Evolutionary conservation across 768 basidiomycete species (phyloP), one percentile per base, ranked within the genome.

Genomic region (Grammothele lineata): DNA sequence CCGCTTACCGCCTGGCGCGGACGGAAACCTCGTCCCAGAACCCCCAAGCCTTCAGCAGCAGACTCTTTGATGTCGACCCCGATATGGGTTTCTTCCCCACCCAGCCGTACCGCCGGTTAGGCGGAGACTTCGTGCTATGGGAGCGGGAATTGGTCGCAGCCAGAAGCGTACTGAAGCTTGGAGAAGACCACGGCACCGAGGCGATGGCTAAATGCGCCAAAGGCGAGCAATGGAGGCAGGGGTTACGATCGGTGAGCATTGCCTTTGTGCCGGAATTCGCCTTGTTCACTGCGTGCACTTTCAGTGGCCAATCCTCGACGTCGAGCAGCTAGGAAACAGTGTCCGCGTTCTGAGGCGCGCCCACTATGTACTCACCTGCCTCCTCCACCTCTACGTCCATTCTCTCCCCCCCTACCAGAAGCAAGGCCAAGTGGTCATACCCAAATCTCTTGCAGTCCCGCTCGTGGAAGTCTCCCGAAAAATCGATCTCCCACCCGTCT

Each of bases 381-480:
- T 97, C 37, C 73, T 88, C 37, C 88, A 92, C 68, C 90, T 91
- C 63, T 99, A 92, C 67, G 82, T 84, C 21, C 94, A 97, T 66
- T 89, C 89, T 1, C 74, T 78, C 32, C 83, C 83, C 7, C 65
- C 67, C 4, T 56, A 67, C 15, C 58, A 68, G 26, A 49, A 61
- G 38, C 62, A 66, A 40, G 45, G 55, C 5, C 63, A 80, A 1
- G 66, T 81, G 33, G 58, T 75, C 41, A 78, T 99, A 26, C 95
- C 95, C 2, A 73, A 78, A 49, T 75, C 85, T 9, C 71, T 99
- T 33, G 77, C 90, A 1, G 65, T 88, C 19, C 94, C 95, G 0
- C 73, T 96, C 23, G 76, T 89, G 23, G 60, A 75, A 15, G 81
- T 95, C 38, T 95, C 92, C 12, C 74, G 75, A 9, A 66, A 76